Base-by-base conservation (phyloP, 257 asterid species). In the Paulownia fortunei region DNA sequence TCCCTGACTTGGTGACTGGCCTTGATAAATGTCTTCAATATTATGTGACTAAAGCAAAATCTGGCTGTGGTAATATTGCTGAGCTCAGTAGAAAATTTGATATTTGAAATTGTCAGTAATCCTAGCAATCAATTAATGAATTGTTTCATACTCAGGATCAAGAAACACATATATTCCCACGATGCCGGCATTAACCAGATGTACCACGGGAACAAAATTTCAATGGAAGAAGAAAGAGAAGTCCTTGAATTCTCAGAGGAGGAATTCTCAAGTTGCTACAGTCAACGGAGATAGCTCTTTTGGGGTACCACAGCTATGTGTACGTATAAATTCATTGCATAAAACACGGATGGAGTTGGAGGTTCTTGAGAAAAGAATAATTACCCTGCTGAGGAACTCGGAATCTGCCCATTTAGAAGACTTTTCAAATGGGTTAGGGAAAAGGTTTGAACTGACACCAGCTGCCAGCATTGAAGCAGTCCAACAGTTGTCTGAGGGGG, bases 181-280 rank as follows among this genome's bases (percentile, higher is more conserved):
- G 2, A 83, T 93, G 97, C 99, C 98, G 34, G 96, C 97, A 65
- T 83, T 96, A 81, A 93, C 99, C 54, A 85, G 99, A 83, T 93
- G 99, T 78, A 85, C 92, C 3, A 76, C 73, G 11, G 97, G 81
- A 34, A 77, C 92, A 32, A 89, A 85, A 66, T 91, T 94, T 69
- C 88, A 84, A 26, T 91, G 95, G 89, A 93, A 89, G 86, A 96
- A 93, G 90, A 90, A 92, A 86, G 96, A 96, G 66, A 93, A 93
- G 65, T 60, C 91, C 0, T 41, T 73, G 44, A 72, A 81, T 79
- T 76, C 87, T 23, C 97, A 89, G 69, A 85, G 58, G 77, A 88
- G 89, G 84, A 93, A 87, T 68, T 81, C 96, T n/a, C 97, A 93
- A 85, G 96, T 87, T 77, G 90, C 97, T 61, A 90, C 93, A 3